phyloP scores from a whole-genome alignment of 2,329 filamentous ascomycete species.

The Lasiodiplodia hormozganensis region DNA sequence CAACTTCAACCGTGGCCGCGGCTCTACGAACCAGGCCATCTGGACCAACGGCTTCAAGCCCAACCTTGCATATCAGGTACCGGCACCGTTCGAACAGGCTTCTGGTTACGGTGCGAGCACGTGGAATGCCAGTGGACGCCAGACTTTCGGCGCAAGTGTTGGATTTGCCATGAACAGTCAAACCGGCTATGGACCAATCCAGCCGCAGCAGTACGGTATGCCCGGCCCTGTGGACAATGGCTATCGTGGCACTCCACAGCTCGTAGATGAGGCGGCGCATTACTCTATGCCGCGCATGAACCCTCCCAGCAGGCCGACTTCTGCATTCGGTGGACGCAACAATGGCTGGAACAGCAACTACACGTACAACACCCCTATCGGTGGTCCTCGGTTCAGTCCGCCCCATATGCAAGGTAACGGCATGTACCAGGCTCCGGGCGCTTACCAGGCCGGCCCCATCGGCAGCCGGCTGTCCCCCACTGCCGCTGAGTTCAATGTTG shows the following conservation, averaged over 20 bases:
- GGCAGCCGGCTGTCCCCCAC: slow-evolving; percentile 55
- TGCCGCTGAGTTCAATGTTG: slow-evolving; percentile 53
- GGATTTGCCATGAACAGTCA: slow-evolving; percentile 1
- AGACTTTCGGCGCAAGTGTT: slow-evolving; percentile 14
- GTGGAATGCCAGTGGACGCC: slow-evolving; percentile 17
- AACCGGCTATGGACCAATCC: slow-evolving; percentile 1
- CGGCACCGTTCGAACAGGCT: background rate
- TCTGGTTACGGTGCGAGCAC: background rate
- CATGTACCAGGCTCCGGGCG: slow-evolving; percentile 32
- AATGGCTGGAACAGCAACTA: slow-evolving; percentile 38
- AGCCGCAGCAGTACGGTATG: slow-evolving; percentile 22
- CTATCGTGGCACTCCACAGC: slow-evolving; percentile 41
- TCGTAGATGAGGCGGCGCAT: slow-evolving; percentile 47
- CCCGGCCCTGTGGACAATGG: slow-evolving; percentile 19
- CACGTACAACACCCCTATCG: slow-evolving; percentile 19
- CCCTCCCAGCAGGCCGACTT: slow-evolving; percentile 45
- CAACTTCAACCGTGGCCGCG: slow-evolving; percentile 51
- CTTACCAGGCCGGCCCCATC: slow-evolving; percentile 44
- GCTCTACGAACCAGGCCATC: slow-evolving; percentile 60
- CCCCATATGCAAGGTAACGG: slow-evolving; percentile 21
- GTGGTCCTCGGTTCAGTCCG: slow-evolving; percentile 22
- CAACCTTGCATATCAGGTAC: slow-evolving; percentile 13
- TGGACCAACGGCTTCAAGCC: slow-evolving; percentile 53
- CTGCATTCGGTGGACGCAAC: slow-evolving; percentile 43
- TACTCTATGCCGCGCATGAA: slow-evolving; percentile 45